Percentiles rank a stretch among this genome's conserved stretches.
phyloP scores from a whole-genome alignment of 2,329 filamentous ascomycete genomes.

The Colletotrichum karsti region DNA sequence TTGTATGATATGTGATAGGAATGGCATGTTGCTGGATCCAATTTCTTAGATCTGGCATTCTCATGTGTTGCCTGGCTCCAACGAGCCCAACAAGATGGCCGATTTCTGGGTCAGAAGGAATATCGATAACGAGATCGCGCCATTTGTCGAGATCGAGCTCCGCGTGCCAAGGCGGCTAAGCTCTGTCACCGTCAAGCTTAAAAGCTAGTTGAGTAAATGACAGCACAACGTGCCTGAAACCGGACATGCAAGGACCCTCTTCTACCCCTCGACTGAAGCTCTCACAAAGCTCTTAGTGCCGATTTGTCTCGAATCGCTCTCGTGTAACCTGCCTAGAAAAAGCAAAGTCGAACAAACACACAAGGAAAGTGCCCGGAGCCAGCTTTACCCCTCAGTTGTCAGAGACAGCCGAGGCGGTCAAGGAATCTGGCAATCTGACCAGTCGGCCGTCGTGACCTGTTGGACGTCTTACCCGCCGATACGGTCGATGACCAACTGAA shows the following conservation, averaged over 20 bases:
- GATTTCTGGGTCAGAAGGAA: not conserved
- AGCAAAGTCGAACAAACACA: not conserved
- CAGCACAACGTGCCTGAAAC: not conserved
- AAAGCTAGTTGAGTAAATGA: not conserved
- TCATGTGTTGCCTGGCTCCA: not conserved
- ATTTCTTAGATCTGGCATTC: not conserved
- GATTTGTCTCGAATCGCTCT: not conserved
- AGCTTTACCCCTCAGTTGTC: conserved; percentile 15
- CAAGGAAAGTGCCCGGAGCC: not conserved
- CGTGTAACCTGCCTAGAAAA: not conserved
- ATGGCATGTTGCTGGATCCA: not conserved
- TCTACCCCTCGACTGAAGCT: not conserved
- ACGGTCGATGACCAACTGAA: conserved; percentile 23
- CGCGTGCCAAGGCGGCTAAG: conserved; percentile 5
- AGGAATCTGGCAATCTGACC: not conserved
- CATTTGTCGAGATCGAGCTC: not conserved
- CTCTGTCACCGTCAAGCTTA: conserved; percentile 1
- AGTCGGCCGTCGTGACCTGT: not conserved
- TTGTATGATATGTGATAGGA: not conserved
- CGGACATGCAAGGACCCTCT: not conserved
- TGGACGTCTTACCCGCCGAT: conserved; percentile 17
- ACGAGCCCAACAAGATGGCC: not conserved
- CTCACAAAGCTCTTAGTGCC: not conserved
- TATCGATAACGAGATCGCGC: not conserved
- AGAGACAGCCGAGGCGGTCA: conserved; percentile 6